Base-by-base conservation (phyloP, 2,329 filamentous ascomycete genomes). In the Lecanosticta acicola region DNA sequence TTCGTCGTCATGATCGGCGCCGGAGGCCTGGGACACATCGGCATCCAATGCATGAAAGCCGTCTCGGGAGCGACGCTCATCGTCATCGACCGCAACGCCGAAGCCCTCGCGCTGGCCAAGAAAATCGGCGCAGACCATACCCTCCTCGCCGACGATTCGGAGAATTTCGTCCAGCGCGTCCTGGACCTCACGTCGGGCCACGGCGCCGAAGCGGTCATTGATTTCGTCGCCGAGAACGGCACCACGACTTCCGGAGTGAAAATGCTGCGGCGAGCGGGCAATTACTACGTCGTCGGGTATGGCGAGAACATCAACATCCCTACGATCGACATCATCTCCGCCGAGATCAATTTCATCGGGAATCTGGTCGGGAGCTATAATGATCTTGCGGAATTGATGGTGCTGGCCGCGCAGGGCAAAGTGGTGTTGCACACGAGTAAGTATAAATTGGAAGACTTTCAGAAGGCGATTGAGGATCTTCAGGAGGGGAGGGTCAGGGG, bases 271-370 rank as follows among this genome's bases (percentile, higher is more conserved):
- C 45, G 54, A 11, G 57, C 57, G 7, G 54, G 57, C n/a, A 58
- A 58, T 36, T 57, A 59, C 39, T 59, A 57, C 21, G 49, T 59
- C 16, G 55, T 59, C 10, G 57, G 55, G 9, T 57, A 57, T 24
- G 53, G 55, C 26, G 55, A 57, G 44, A 57, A 56, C 24, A 36
- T 57, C 20, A 45, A 56, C 35, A 48, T 52, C 14, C 47, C 47
- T 18, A 55, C 50, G 13, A 55, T 58, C 41, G 57, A 59, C 35
- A 56, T 58, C 29, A 58, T 59, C 41, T 55, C 51, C 8, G 55
- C 55, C 1, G 57, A 58, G 49, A 59, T 58, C 53, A 58, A 58
- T 34, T 50, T 59, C 44, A 53, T 58, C 7, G 50, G 55, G 33
- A 57, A 59, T 36, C 52, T 57, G 8, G 53, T 58, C 1, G 51